phyloP scores from a whole-genome alignment of 257 asterid species.

The Rubia yunnanensis region DNA sequence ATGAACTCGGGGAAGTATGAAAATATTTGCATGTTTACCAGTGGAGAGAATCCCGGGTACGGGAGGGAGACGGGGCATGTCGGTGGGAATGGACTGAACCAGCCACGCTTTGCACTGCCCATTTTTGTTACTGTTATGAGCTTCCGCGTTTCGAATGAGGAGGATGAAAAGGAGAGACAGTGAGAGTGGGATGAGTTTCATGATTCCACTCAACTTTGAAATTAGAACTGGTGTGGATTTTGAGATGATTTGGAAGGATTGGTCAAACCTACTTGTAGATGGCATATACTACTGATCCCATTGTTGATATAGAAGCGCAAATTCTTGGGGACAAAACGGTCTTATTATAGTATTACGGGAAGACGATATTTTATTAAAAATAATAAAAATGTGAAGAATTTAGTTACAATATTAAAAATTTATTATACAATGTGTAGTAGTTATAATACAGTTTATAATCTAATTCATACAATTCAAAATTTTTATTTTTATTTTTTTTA shows the following conservation, averaged over 20 bases:
- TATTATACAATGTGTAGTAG: too few species aligned
- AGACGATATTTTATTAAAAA: too few species aligned
- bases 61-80: constrained; percentile 57
- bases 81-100: constrained; percentile 81
- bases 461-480: too few species aligned
- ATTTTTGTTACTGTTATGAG: neutral
- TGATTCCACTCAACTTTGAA: neutral
- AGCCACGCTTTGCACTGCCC: constrained; percentile 69
- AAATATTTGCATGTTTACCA: constrained; percentile 25
- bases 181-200: constrained; percentile 1
- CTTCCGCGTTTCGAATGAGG: neutral
- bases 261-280: neutral
- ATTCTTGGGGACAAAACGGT: too few species aligned
- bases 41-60: constrained; percentile 72
- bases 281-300: too few species aligned
- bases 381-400: too few species aligned
- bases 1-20: neutral
- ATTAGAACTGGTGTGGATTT: neutral
- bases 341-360: too few species aligned
- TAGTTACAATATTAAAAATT: too few species aligned
- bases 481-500: too few species aligned
- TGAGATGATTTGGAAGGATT: neutral
- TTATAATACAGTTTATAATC: too few species aligned
- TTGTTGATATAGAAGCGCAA: too few species aligned
- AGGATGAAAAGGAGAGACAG: neutral